Evolutionary conservation across 2,329 filamentous ascomycete genomes (phyloP).

Genomic region (Hawksworthiomyces lignivorus): DNA sequence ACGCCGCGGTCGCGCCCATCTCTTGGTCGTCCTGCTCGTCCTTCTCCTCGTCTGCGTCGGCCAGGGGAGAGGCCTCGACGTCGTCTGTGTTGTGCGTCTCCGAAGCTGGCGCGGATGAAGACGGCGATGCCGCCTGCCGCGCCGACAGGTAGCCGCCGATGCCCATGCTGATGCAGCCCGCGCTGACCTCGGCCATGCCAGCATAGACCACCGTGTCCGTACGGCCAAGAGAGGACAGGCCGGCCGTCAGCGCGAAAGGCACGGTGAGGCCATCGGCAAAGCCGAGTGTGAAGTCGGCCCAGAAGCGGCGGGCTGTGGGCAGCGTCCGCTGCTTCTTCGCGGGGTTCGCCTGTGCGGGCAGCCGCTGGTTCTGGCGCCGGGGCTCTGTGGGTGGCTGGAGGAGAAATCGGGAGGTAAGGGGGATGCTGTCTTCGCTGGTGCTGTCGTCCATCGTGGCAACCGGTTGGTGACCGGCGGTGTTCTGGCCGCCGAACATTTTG

Average conservation of each 20-base stretch:
- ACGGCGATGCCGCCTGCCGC: slow-evolving; percentile 16
- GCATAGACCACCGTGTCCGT: slow-evolving; percentile 58
- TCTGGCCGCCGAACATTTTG: too few species aligned
- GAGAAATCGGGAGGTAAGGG: not conserved
- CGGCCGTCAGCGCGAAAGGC: slow-evolving; percentile 66
- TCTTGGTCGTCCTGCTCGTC: slow-evolving; percentile 22
- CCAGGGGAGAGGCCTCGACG: too few species aligned
- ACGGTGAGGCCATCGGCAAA: slow-evolving; percentile 69
- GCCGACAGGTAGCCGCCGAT: slow-evolving; percentile 63
- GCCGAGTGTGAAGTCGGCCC: slow-evolving; percentile 62
- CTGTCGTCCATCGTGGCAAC: slow-evolving; percentile 5
- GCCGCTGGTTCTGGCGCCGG: not conserved
- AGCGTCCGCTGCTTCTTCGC: not conserved
- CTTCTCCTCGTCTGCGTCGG: not conserved
- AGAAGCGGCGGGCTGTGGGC: slow-evolving; percentile 31
- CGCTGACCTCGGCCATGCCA: slow-evolving; percentile 62
- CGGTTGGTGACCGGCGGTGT: too few species aligned
- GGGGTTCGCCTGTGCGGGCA: not conserved
- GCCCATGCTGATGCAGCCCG: slow-evolving; percentile 67
- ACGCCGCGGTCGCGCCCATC: not conserved
- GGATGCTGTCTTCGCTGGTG: slow-evolving; percentile 7
- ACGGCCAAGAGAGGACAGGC: slow-evolving; percentile 53
- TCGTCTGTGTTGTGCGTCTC: slow-evolving; percentile 3
- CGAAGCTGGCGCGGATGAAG: slow-evolving; percentile 7
- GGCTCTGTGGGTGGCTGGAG: not conserved